Evolutionary conservation across 495 filamentous ascomycete genomes (phyloP).

Genomic region (Gamarada debralockiae): DNA sequence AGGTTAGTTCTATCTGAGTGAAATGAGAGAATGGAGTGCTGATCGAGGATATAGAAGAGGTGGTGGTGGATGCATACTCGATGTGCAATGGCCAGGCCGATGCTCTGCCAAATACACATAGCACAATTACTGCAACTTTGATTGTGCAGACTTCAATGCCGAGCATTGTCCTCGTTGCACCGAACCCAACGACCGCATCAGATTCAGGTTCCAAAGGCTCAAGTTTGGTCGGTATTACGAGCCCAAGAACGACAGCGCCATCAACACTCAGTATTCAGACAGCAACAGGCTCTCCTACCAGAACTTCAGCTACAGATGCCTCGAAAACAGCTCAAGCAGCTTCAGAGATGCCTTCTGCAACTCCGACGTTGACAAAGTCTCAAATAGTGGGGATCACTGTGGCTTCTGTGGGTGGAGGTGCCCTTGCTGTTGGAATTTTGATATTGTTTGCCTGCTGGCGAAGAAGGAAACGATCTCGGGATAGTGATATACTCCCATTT

Average conservation of each 20-base stretch:
- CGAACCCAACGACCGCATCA: background rate
- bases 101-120: constrained; percentile 55
- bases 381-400: constrained; percentile 46
- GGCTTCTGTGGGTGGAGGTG: constrained; percentile 36
- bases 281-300: constrained; percentile 11
- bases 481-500: constrained; percentile 35
- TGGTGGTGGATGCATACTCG: constrained; percentile 41
- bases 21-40: constrained; percentile 8
- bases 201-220: constrained; percentile 12
- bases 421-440: constrained; percentile 35
- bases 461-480: constrained; percentile 29
- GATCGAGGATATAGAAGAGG: constrained; percentile 20
- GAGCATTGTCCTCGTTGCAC: constrained; percentile 18
- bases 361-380: constrained; percentile 16
- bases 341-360: constrained; percentile 19
- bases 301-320: constrained; percentile 7
- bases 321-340: constrained; percentile 17
- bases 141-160: constrained; percentile 27
- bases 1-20: constrained; percentile 27
- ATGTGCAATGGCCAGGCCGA: constrained; percentile 54
- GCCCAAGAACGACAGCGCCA: constrained; percentile 10
- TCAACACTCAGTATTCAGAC: background rate
- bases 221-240: constrained; percentile 18
- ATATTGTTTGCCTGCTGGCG: constrained; percentile 37
- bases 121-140: constrained; percentile 56